Evolutionary conservation across 1,284 basidiomycete species (phyloP).

Genomic region (Ustilago crameri): DNA sequence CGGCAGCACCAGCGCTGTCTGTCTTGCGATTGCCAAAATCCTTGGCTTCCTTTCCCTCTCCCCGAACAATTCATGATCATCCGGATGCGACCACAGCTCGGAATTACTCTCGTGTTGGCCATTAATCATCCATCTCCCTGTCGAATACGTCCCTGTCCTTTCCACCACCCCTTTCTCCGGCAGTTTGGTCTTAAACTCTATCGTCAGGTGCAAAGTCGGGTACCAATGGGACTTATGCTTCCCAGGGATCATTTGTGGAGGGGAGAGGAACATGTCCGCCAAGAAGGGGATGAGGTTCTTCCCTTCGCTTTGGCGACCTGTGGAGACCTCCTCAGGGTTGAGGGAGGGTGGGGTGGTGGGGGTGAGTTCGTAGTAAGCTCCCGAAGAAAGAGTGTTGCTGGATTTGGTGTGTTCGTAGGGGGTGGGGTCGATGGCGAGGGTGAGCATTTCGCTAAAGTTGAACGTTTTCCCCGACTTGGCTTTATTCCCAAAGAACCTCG

Average conservation of each 20-base stretch:
- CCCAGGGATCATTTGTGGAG: constrained; percentile 36
- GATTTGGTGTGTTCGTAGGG: too few relatives aligned
- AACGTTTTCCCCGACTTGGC: constrained; percentile 20
- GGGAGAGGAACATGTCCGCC: constrained; percentile 40
- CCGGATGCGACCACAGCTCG: constrained; percentile 41
- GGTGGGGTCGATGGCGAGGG: constrained; percentile 21
- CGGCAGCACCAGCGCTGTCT: constrained; percentile 38
- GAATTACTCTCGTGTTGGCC: constrained; percentile 50
- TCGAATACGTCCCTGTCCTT: constrained; percentile 14
- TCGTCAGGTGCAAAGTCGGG: constrained; percentile 45
- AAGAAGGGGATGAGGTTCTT: constrained; percentile 40
- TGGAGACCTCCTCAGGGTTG: neutral
- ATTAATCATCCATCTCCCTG: constrained; percentile 39
- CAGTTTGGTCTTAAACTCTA: constrained; percentile 44
- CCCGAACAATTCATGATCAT: constrained; percentile 29
- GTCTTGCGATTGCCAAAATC: constrained; percentile 39
- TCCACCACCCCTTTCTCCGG: constrained; percentile 4
- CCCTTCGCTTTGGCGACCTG: constrained; percentile 1
- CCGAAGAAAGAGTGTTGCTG: constrained; percentile 2
- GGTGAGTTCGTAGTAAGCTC: constrained; percentile 23
- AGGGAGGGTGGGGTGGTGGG: neutral
- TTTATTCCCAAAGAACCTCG: constrained; percentile 8
- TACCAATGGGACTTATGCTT: constrained; percentile 39
- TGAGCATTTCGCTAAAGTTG: constrained; percentile 28
- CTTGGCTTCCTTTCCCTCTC: constrained; percentile 2